Evolutionary conservation across 2,329 filamentous ascomycete genomes (phyloP).

Genomic region (Proliferodiscus dingleyae): DNA sequence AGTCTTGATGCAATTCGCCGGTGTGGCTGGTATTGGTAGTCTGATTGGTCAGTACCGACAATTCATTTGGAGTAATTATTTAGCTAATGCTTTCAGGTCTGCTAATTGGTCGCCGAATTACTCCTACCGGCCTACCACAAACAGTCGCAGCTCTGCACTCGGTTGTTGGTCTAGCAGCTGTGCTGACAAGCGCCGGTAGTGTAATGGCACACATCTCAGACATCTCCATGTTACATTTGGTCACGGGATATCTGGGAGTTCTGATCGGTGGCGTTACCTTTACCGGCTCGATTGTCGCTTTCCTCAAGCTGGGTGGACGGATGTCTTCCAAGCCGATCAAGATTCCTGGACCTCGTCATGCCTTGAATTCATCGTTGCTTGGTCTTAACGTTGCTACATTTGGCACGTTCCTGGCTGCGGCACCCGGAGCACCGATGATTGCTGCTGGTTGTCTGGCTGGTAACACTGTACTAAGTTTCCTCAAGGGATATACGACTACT

Average conservation of each 20-base stretch:
- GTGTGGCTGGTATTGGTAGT: constrained; percentile 66
- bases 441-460: constrained; percentile 73
- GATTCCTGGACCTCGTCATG: constrained; percentile 66
- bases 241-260: constrained; percentile 81
- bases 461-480: constrained; percentile 73
- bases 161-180: constrained; percentile 82
- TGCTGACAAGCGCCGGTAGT: constrained; percentile 82
- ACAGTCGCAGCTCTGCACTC: constrained; percentile 87
- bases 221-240: constrained; percentile 73
- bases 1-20: constrained; percentile 74
- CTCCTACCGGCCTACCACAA: constrained; percentile 81
- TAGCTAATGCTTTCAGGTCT: constrained; percentile 43
- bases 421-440: constrained; percentile 71
- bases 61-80: not conserved
- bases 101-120: constrained; percentile 79
- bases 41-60: constrained; percentile 47
- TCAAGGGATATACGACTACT: constrained; percentile 84
- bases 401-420: constrained; percentile 77
- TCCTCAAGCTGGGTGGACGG: constrained; percentile 76
- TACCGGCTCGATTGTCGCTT: constrained; percentile 84
- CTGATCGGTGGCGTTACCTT: constrained; percentile 86
- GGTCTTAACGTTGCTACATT: constrained; percentile 76
- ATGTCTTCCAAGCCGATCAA: constrained; percentile 74
- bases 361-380: constrained; percentile 70
- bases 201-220: constrained; percentile 70